Conservation (phyloP, 495 filamentous ascomycete genomes). For the Oidiodendron maius region DNA sequence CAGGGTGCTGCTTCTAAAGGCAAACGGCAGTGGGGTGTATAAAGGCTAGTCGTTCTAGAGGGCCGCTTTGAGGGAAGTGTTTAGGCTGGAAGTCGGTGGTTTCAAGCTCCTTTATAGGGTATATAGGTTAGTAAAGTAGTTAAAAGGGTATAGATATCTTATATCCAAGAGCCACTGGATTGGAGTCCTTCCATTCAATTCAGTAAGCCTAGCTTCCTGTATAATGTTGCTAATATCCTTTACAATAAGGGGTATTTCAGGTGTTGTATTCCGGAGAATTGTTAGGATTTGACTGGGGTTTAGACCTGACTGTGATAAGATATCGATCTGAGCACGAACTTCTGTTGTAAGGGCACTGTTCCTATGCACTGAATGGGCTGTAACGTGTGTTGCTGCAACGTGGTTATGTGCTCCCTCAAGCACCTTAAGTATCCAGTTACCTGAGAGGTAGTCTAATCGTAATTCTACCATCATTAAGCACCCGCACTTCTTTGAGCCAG, state of each 20-base stretch:
- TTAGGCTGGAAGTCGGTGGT: neutral
- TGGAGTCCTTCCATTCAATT: neutral
- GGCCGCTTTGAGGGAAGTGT: neutral
- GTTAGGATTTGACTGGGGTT: neutral
- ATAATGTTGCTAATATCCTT: neutral
- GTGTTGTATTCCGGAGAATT: neutral
- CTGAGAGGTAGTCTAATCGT: neutral
- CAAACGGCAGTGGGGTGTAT: neutral
- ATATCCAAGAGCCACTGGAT: neutral
- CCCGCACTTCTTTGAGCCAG: constrained; percentile 1
- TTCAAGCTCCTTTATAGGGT: neutral
- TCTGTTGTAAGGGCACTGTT: neutral
- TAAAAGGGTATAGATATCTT: neutral
- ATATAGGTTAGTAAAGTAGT: neutral
- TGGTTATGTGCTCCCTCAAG: neutral
- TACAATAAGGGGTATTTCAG: neutral
- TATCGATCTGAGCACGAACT: neutral
- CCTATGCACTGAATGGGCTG: neutral
- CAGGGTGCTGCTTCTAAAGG: neutral
- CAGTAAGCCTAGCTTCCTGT: neutral
- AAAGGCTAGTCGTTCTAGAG: neutral
- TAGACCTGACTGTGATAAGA: neutral
- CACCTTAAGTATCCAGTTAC: neutral
- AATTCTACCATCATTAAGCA: neutral
- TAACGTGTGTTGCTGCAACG: neutral